phyloP scores from a whole-genome alignment of 2,329 filamentous ascomycete genomes.

The Diaporthe capsici region DNA sequence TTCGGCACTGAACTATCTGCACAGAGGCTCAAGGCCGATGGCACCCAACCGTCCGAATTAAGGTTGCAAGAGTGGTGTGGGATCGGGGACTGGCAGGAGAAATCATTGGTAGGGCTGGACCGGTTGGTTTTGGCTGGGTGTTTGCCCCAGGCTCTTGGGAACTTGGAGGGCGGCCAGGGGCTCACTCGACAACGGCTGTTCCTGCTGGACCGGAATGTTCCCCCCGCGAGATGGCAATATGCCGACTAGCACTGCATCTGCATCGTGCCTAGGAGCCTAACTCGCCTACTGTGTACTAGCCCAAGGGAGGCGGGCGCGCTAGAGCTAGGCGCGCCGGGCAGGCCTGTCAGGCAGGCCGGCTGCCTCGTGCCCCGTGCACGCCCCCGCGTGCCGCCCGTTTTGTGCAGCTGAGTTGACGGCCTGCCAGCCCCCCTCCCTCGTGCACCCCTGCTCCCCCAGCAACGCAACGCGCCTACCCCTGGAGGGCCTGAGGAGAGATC shows the following conservation, averaged over 20 bases:
- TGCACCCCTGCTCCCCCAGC: constrained; percentile 24
- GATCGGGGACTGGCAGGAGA: background rate
- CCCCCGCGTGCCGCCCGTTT: constrained; percentile 25
- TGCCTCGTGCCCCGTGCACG: constrained; percentile 30
- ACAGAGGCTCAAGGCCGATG: constrained; percentile 7
- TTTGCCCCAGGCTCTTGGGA: constrained; percentile 8
- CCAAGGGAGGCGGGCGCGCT: constrained; percentile 9
- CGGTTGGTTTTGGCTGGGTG: background rate
- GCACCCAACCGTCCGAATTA: constrained; percentile 26
- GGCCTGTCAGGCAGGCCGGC: constrained; percentile 15
- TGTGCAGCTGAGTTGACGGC: constrained; percentile 25
- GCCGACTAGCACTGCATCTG: background rate
- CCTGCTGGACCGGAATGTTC: constrained; percentile 20
- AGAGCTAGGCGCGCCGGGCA: constrained; percentile 10
- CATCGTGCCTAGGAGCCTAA: background rate
- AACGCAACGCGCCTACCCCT: constrained; percentile 27
- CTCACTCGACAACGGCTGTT: constrained; percentile 12
- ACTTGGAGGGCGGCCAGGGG: background rate
- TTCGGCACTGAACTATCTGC: constrained; percentile 9
- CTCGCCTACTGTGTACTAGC: background rate
- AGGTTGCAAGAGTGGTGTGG: constrained; percentile 29
- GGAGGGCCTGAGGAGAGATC: constrained; percentile 11
- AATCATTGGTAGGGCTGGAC: constrained; percentile 22
- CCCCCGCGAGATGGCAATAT: constrained; percentile 1
- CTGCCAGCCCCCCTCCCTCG: constrained; percentile 25